Percentiles rank a stretch among this genome's conserved stretches.
phyloP scores from a whole-genome alignment of 2,329 filamentous ascomycete genomes.

The Cladosporium austrohemisphaericum region DNA sequence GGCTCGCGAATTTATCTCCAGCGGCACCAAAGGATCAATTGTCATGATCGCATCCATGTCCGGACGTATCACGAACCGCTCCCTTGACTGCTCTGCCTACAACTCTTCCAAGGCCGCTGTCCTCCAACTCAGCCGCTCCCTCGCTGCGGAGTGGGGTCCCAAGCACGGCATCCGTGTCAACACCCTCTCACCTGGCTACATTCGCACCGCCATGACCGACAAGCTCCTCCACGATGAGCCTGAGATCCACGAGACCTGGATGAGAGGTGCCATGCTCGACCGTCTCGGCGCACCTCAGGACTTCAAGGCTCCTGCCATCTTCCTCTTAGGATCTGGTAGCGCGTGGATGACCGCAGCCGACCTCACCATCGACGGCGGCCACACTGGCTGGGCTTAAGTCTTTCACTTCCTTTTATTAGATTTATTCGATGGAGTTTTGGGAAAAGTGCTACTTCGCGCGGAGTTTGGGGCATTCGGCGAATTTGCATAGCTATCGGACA shows the following conservation, averaged over 20 bases:
- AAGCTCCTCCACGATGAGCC: constrained; percentile 40
- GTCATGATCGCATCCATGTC: constrained; percentile 40
- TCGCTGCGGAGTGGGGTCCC: constrained; percentile 52
- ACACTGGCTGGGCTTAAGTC: constrained; percentile 32
- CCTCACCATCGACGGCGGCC: constrained; percentile 68
- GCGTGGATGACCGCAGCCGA: constrained; percentile 69
- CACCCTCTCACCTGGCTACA: constrained; percentile 34
- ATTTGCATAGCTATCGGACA: too few species aligned
- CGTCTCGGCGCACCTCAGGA: constrained; percentile 55
- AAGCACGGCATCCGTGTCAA: constrained; percentile 31
- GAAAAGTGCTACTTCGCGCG: too few species aligned
- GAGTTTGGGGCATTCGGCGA: too few species aligned
- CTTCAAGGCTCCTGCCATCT: constrained; percentile 63
- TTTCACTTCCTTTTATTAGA: constrained; percentile 29
- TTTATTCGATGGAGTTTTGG: not conserved
- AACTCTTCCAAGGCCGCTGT: constrained; percentile 56
- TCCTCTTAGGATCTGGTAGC: constrained; percentile 63
- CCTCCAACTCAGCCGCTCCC: constrained; percentile 49
- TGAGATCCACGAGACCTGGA: constrained; percentile 52
- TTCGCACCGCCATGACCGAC: constrained; percentile 37
- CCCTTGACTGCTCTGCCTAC: constrained; percentile 44
- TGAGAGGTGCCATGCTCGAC: constrained; percentile 52
- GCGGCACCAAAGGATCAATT: constrained; percentile 33
- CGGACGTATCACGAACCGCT: constrained; percentile 41
- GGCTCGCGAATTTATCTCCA: constrained; percentile 31